These are phyloP conservation scores for Botrytis squamosa DNA, from an alignment of 2,329 filamentous ascomycete genomes.

Conservation along the genomic window DNA sequence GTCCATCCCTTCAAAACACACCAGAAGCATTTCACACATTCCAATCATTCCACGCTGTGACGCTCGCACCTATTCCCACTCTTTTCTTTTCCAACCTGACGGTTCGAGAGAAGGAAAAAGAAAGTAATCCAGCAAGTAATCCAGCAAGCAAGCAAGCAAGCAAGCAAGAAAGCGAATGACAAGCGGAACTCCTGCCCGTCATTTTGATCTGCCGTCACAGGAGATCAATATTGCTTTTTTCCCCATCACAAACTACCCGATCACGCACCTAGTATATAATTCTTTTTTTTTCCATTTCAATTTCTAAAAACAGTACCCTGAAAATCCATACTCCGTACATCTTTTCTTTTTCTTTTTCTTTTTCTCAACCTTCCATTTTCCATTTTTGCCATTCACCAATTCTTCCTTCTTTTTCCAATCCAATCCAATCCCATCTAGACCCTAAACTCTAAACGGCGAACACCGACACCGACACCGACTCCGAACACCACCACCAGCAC, in stretches of 20 bases:
- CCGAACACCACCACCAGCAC: not conserved
- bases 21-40: not conserved
- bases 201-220: not conserved
- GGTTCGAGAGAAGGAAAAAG: not conserved
- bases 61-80: not conserved
- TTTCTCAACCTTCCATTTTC: not conserved
- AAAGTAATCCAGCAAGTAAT: not conserved
- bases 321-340: not conserved
- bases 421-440: not conserved
- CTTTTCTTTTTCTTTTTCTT: not conserved
- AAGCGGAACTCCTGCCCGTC: not conserved
- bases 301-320: not conserved
- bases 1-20: not conserved
- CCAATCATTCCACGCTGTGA: not conserved
- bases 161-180: not conserved
- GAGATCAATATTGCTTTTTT: not conserved
- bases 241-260: not conserved
- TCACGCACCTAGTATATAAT: not conserved
- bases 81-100: not conserved
- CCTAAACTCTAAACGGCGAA: not conserved
- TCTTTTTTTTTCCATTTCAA: not conserved
- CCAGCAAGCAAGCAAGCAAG: not conserved
- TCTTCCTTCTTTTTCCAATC: not conserved
- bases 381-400: not conserved
- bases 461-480: not conserved